Evolutionary conservation across 352 stramenopile species (phyloP).

Genomic region (Elongisporangium anandrum): DNA sequence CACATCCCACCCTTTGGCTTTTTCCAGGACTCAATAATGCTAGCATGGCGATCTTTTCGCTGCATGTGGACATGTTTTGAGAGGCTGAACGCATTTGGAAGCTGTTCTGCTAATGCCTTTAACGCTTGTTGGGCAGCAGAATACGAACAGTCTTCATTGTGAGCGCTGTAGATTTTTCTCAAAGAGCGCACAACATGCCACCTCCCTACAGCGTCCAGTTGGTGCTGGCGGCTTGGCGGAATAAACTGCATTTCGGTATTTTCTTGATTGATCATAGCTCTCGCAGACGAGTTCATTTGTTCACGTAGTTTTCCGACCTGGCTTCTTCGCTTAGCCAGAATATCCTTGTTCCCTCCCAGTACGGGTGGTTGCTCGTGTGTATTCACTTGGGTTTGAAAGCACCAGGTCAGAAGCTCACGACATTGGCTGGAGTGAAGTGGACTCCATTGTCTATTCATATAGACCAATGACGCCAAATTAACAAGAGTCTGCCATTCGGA

Average conservation of each 20-base stretch:
- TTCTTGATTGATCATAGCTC: not conserved
- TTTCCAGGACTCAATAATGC: not conserved
- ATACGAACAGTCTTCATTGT: not conserved
- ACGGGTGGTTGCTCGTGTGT: not conserved
- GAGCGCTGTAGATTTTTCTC: not conserved
- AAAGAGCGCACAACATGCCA: not conserved
- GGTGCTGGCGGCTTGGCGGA: not conserved
- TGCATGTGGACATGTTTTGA: not conserved
- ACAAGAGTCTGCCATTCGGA: conserved; percentile 13
- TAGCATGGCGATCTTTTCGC: not conserved
- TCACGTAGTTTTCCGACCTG: not conserved
- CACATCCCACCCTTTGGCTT: not conserved
- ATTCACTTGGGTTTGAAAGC: conserved; percentile 13
- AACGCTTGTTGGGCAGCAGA: not conserved
- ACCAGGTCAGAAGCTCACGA: conserved; percentile 27
- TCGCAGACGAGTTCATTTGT: not conserved
- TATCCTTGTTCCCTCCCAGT: not conserved
- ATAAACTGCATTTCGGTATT: not conserved
- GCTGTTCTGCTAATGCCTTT: not conserved
- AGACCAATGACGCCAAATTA: conserved; percentile 25
- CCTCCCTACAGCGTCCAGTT: not conserved
- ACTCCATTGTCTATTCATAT: conserved; percentile 22
- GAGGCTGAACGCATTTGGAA: not conserved
- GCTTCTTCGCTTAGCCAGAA: not conserved
- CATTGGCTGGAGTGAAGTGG: conserved; percentile 20